Base-by-base conservation (phyloP, 441 rosid species). In the Pelargonium australe region DNA sequence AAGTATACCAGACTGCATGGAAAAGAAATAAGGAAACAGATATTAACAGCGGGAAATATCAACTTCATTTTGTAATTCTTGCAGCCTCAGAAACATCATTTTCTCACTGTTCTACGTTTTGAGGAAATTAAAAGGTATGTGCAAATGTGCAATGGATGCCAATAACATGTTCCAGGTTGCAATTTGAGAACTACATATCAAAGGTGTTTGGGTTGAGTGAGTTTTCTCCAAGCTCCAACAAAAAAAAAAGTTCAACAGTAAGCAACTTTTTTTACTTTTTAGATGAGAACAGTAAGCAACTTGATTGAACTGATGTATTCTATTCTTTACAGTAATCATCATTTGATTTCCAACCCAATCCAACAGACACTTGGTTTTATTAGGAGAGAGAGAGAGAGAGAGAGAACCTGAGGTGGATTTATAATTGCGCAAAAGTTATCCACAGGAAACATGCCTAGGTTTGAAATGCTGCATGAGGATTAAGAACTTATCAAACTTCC, bases 381-480 rank as follows among this genome's bases (percentile, higher is more conserved):
- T 55, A 55, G 25, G 17, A 16, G 17, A 16, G 23, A 6, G 10
- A 47, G 63, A 66, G 63, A 66, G 71, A 72, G 73, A 64, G 75
- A 65, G 69, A 49, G 73, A 77, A 94, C 99, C 98, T 90, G 93
- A 5, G 97, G 97, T 4, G 98, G 98, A 80, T 95, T 95, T 79
- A 92, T 92, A 60, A 95, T 95, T 72, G 98, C 99, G 67, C 89
- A 81, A 76, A 95, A 92, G 17, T 84, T 80, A 80, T 92, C 96
- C 66, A 95, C 92, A 8, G 98, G 99, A 85, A 84, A 95, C 98
- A 95, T 92, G 80, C 99, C 99, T 17, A 95, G 87, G 81, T 95
- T 95, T 68, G 99, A 95, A 84, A 95, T 92, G 86, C 98, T 95
- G 87, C 83, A 83, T 51, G 77, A 82, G 64, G 34, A 72, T 76